Evolutionary conservation across 306 rosid genomes (phyloP).

Genomic region (Cicer yamashitae): DNA sequence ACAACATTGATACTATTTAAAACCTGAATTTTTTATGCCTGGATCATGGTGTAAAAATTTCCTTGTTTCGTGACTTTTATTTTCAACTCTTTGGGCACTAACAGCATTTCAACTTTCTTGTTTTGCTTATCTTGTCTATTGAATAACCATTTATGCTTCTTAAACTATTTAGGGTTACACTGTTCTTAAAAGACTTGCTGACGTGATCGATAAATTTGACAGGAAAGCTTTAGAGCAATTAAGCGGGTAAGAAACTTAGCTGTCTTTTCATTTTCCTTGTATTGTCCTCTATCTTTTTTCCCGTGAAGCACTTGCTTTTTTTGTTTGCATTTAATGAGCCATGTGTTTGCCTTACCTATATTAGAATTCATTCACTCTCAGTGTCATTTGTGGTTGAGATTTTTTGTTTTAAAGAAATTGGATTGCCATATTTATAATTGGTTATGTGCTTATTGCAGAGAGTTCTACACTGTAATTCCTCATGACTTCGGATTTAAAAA

Average conservation of each 20-base stretch:
- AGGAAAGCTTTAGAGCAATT: slow-evolving; percentile 68
- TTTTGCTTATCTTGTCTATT: slow-evolving; percentile 28
- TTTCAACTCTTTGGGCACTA: slow-evolving; percentile 28
- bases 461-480: slow-evolving; percentile 94
- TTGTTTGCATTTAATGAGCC: slow-evolving; percentile 8
- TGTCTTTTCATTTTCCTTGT: slow-evolving; percentile 3
- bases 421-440: slow-evolving; percentile 40
- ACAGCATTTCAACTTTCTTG: slow-evolving; percentile 39
- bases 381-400: slow-evolving; percentile 17
- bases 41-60: slow-evolving; percentile 33
- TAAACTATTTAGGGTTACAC: slow-evolving; percentile 68
- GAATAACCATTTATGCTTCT: slow-evolving; percentile 40
- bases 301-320: slow-evolving; percentile 3
- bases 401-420: slow-evolving; percentile 38
- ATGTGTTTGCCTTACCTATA: slow-evolving; percentile 9
- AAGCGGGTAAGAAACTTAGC: slow-evolving; percentile 74
- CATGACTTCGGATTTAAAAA: slow-evolving; percentile 94
- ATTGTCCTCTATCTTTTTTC: slow-evolving; percentile 5
- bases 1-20: neutral
- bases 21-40: slow-evolving; percentile 29
- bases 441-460: slow-evolving; percentile 67
- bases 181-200: slow-evolving; percentile 84
- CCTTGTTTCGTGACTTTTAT: slow-evolving; percentile 9
- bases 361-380: slow-evolving; percentile 13
- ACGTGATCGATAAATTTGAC: slow-evolving; percentile 66